Conservation (phyloP, 176 grass and related monocot species). For the Sorghum bicolor region DNA sequence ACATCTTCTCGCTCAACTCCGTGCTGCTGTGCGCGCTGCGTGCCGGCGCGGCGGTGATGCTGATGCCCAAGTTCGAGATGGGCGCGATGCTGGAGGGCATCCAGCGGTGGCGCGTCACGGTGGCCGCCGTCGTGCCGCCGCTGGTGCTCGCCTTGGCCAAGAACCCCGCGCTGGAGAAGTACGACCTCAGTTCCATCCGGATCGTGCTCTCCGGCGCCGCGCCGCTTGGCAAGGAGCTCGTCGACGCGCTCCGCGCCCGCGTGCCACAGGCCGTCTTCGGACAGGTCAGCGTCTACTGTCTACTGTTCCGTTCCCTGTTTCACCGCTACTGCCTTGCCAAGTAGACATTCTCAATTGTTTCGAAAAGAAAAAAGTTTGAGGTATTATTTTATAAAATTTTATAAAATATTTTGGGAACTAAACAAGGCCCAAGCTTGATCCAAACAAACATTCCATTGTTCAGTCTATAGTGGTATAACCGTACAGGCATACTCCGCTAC, state of each 20-base stretch:
- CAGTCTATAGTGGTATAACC: background rate
- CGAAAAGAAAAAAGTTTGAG: too few relatives aligned
- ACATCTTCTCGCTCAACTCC: constrained; percentile 92
- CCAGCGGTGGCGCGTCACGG: constrained; percentile 65
- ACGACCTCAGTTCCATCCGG: constrained; percentile 78
- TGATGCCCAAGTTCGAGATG: constrained; percentile 85
- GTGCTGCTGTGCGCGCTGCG: constrained; percentile 78
- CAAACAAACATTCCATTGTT: background rate
- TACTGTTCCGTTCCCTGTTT: background rate
- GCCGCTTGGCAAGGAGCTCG: constrained; percentile 80
- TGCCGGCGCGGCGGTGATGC: constrained; percentile 55
- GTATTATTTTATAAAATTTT: too few relatives aligned
- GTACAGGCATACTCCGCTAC: background rate
- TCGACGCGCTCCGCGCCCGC: constrained; percentile 62
- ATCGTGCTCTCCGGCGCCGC: constrained; percentile 89
- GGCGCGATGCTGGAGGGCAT: constrained; percentile 64
- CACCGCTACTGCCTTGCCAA: background rate
- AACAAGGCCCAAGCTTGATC: too few relatives aligned
- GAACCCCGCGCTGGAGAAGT: constrained; percentile 51
- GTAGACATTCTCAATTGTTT: too few relatives aligned
- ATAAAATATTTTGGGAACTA: too few relatives aligned
- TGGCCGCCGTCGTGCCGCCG: constrained; percentile 78
- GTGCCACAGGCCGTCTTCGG: constrained; percentile 74
- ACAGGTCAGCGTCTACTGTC: constrained; percentile 38
- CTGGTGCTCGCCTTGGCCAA: constrained; percentile 84